Percentiles rank a stretch among this genome's conserved stretches.
These are phyloP conservation scores for Ocimum tenuiflorum DNA, from an alignment of 257 asterid genomes.

Conservation along the genomic window DNA sequence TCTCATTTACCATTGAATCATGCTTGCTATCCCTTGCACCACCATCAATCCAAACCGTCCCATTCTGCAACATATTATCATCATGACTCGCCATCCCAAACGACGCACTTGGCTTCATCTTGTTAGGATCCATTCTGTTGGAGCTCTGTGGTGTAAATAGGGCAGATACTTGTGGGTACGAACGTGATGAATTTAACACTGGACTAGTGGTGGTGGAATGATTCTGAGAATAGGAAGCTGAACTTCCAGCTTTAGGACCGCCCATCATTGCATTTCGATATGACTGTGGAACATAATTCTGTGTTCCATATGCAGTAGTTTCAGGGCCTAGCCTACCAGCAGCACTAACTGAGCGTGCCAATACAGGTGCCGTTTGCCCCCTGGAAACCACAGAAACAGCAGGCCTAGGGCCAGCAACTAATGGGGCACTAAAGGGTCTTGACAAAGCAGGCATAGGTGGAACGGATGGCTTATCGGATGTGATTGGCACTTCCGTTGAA, in stretches of 20 bases:
- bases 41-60: slow-evolving; percentile 49
- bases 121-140: slow-evolving; percentile 45
- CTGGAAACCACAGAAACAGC: slow-evolving; percentile 40
- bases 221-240: slow-evolving; percentile 42
- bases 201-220: slow-evolving; percentile 38
- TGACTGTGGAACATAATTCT: slow-evolving; percentile 60
- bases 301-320: slow-evolving; percentile 38
- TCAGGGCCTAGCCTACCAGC: slow-evolving; percentile 74
- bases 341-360: slow-evolving; percentile 72
- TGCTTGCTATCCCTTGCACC: slow-evolving; percentile 42
- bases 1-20: slow-evolving; percentile 29
- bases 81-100: slow-evolving; percentile 46
- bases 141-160: slow-evolving; percentile 36
- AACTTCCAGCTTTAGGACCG: slow-evolving; percentile 34
- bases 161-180: slow-evolving; percentile 43
- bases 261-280: slow-evolving; percentile 82
- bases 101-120: slow-evolving; percentile 35
- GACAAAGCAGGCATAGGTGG: slow-evolving; percentile 45
- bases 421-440: slow-evolving; percentile 82
- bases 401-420: slow-evolving; percentile 48
- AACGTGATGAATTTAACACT: slow-evolving; percentile 32
- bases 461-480: slow-evolving; percentile 36
- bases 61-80: slow-evolving; percentile 35
- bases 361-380: slow-evolving; percentile 48
- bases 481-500: slow-evolving; percentile 21